Percentiles rank a stretch among this genome's conserved stretches.
These are phyloP conservation scores for Cyclotella choctawhatcheeana DNA, from an alignment of 108 stramenopile genomes.

Conservation along the genomic window DNA sequence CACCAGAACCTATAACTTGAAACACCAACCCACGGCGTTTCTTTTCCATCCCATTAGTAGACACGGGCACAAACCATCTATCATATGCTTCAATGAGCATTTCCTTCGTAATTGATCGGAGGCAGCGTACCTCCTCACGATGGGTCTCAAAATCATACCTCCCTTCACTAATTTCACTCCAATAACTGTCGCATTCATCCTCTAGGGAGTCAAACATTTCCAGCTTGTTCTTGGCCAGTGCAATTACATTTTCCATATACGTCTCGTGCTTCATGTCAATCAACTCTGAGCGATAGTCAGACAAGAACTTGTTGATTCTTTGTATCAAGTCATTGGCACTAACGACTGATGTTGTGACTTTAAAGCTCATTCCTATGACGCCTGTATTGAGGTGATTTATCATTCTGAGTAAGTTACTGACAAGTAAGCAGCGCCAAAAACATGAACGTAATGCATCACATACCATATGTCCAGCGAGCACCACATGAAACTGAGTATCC, in stretches of 20 bases:
- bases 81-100: conserved; percentile 72
- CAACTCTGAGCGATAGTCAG: conserved; percentile 58
- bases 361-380: conserved; percentile 77
- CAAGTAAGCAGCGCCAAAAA: background rate
- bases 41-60: conserved; percentile 29
- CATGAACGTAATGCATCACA: background rate
- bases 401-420: background rate
- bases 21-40: conserved; percentile 61
- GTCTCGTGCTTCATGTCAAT: conserved; percentile 58
- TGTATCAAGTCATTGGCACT: conserved; percentile 62
- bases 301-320: conserved; percentile 76
- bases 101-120: conserved; percentile 66
- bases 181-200: conserved; percentile 64
- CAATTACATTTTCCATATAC: conserved; percentile 74
- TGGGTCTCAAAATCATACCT: conserved; percentile 71
- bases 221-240: conserved; percentile 79
- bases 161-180: conserved; percentile 74
- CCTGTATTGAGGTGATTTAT: conserved; percentile 40
- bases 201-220: conserved; percentile 79
- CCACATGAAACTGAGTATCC: conserved; percentile 52
- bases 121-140: conserved; percentile 67
- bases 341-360: conserved; percentile 67
- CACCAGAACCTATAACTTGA: conserved; percentile 75
- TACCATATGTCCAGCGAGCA: conserved; percentile 42
- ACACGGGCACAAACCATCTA: conserved; percentile 65